phyloP scores from a whole-genome alignment of 257 asterid genomes.

The Petunia axillaris region DNA sequence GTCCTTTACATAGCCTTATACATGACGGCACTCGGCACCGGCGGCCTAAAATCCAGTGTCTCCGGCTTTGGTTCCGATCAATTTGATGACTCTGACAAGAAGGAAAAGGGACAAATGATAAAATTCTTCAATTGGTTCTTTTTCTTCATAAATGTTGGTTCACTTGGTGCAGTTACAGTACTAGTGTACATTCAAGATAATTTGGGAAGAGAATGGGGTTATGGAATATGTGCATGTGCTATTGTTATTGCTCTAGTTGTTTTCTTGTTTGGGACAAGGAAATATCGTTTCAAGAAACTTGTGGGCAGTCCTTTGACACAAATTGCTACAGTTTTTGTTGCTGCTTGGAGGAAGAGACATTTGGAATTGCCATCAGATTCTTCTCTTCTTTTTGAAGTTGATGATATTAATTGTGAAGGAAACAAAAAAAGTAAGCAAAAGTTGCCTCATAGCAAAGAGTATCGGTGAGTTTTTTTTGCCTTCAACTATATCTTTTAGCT shows the following conservation, averaged over 20 bases:
- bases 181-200: conserved; percentile 79
- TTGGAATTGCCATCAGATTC: conserved; percentile 57
- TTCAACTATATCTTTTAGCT: too few relatives aligned
- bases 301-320: conserved; percentile 73
- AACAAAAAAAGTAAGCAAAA: conserved; percentile 49
- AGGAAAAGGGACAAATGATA: conserved; percentile 62
- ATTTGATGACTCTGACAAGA: conserved; percentile 64
- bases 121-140: conserved; percentile 91
- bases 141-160: conserved; percentile 74
- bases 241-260: conserved; percentile 53
- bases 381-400: conserved; percentile 44
- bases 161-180: conserved; percentile 72
- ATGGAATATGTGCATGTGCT: conserved; percentile 81
- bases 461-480: conserved; percentile 45
- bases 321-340: conserved; percentile 62
- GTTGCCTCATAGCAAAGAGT: conserved; percentile 69
- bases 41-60: conserved; percentile 84
- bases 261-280: conserved; percentile 62
- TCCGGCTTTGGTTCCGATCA: conserved; percentile 91
- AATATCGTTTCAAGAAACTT: conserved; percentile 72
- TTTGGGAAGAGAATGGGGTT: conserved; percentile 77
- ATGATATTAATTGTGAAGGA: conserved; percentile 35
- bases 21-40: conserved; percentile 86
- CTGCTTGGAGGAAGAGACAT: conserved; percentile 60
- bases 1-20: conserved; percentile 67